Evolutionary conservation across 1,139 yeast genomes (phyloP), one percentile per base, ranked within the genome.

Genomic region (Geotrichum australiense): DNA sequence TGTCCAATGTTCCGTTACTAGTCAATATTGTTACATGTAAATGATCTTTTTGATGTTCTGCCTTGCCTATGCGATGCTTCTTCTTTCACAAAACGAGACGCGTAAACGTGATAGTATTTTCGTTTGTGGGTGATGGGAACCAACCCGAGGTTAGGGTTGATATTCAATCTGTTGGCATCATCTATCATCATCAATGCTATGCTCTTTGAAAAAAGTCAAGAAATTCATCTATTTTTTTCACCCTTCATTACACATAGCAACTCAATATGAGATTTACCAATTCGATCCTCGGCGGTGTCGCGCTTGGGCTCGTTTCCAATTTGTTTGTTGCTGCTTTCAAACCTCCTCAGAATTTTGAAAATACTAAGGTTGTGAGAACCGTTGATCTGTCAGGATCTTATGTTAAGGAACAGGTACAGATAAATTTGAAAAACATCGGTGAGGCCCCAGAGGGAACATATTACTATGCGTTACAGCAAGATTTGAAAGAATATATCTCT

Each of bases 371-470:
- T 28, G 30, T 51, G 15, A 62, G 62, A 35, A 52, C 56, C 10
- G 56, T 86, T 33, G 96, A 87, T 55, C 69, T 87, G 43, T 59
- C 74, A 25, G 76, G 75, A 51, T 66, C 89, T 5, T 89, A 80
- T 57, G 71, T 78, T 42, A 76, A 75, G 52, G 94, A 84, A 58
- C 66, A 75, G 11, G 65, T 73, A 42, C 62, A 72, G 26, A 55
- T 87, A 40, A 72, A 68, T 39, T 69, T 78, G 42, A 74, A 66
- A 53, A 91, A 89, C 64, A 63, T 71, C 33, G 86, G 73, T 30
- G 47, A 62, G 5, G 62, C 64, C 39, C 81, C 94, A 4, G 69
- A 68, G 47, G 56, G 61, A 29, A 74, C 67, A 45, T 87, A 86
- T 63, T 71, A 62, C 47, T 70, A 78, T 33, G 71, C 76, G 28